Conservation (phyloP, 306 rosid genomes). For the Macrotyloma uniflorum region DNA sequence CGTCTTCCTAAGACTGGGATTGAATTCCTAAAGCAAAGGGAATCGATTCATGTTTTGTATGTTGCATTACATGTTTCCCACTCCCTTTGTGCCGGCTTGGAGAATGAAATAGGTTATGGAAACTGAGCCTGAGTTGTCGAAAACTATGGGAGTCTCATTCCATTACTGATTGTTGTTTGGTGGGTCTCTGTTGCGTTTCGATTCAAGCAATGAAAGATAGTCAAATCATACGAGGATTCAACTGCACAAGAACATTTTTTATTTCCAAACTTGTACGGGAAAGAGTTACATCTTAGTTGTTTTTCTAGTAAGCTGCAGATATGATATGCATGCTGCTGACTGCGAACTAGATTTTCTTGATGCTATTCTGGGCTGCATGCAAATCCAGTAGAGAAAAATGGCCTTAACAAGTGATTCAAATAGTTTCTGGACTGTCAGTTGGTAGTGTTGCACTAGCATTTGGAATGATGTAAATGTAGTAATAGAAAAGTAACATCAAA, state of each 20-base stretch:
- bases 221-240: neutral
- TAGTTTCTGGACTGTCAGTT: slow-evolving; percentile 3
- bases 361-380: slow-evolving; percentile 82
- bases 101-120: neutral
- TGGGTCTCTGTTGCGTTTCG: neutral
- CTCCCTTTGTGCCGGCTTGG: neutral
- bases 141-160: neutral
- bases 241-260: neutral
- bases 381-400: slow-evolving; percentile 80
- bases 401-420: slow-evolving; percentile 59
- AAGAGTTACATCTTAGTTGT: neutral
- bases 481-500: neutral
- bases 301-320: neutral
- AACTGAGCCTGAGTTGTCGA: neutral
- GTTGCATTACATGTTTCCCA: neutral
- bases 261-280: neutral
- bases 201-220: neutral
- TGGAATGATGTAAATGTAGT: neutral
- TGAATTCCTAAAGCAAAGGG: neutral
- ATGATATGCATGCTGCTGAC: slow-evolving; percentile 55
- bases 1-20: neutral
- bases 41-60: neutral
- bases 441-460: neutral
- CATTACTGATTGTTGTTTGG: neutral
- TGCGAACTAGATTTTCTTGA: slow-evolving; percentile 74